These are phyloP conservation scores for Hemerocallis citrina DNA, from an alignment of 106 monocot species.

Conservation along the genomic window DNA sequence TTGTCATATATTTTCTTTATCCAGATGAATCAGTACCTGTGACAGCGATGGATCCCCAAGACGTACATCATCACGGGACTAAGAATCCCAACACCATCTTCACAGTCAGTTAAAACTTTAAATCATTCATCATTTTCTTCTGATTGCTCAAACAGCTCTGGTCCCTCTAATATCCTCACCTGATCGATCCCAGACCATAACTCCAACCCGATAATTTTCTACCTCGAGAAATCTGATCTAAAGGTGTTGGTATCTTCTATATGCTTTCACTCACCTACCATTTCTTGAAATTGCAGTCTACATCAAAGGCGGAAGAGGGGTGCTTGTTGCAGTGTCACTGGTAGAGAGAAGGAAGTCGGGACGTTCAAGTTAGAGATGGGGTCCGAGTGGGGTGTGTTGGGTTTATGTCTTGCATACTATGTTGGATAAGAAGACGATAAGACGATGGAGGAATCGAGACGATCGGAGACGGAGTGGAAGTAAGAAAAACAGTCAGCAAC, in stretches of 20 bases:
- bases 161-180: conserved; percentile 47
- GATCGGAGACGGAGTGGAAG: no score
- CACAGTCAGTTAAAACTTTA: conserved; percentile 8
- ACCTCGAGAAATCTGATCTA: conserved; percentile 69
- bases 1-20: neutral
- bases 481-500: no score
- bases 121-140: conserved; percentile 6
- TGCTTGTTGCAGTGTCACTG: conserved; percentile 28
- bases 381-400: conserved; percentile 39
- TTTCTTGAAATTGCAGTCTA: conserved; percentile 63
- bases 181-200: conserved; percentile 41
- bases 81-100: conserved; percentile 24
- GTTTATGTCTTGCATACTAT: no score
- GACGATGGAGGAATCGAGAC: no score
- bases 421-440: no score
- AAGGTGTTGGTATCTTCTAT: conserved; percentile 28
- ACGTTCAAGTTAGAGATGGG: conserved; percentile 49
- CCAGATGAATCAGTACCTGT: conserved; percentile 18
- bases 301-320: conserved; percentile 20
- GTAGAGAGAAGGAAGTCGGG: conserved; percentile 51
- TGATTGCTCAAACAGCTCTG: conserved; percentile 47
- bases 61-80: conserved; percentile 63
- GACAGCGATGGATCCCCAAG: conserved; percentile 84
- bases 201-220: conserved; percentile 44
- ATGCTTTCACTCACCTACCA: conserved; percentile 40